phyloP scores from a whole-genome alignment of 805 yeast species.

The Saccharomycopsis capsularis region DNA sequence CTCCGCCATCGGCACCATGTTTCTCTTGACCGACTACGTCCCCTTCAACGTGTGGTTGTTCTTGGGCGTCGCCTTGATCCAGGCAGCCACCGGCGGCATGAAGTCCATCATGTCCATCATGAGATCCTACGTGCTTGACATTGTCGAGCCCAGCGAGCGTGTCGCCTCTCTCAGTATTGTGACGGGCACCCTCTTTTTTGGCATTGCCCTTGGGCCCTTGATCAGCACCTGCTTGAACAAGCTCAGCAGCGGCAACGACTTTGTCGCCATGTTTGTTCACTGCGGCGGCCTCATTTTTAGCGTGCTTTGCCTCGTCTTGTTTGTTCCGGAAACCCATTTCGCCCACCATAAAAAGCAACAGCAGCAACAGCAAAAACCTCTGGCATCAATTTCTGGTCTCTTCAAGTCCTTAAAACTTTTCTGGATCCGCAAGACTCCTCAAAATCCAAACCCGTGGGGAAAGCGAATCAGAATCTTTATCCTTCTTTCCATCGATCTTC shows the following conservation, averaged over 20 bases:
- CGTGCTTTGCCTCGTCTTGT: constrained; percentile 30
- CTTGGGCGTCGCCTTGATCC: constrained; percentile 38
- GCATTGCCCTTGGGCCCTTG: constrained; percentile 61
- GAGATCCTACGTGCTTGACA: constrained; percentile 69
- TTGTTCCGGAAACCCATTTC: constrained; percentile 50
- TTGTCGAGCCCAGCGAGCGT: constrained; percentile 55
- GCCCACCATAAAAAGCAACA: constrained; percentile 1
- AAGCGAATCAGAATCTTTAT: constrained; percentile 44
- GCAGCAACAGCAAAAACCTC: background rate
- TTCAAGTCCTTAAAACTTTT: constrained; percentile 47
- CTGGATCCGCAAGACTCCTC: constrained; percentile 32
- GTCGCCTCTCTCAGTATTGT: constrained; percentile 51
- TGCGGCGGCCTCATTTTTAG: constrained; percentile 29
- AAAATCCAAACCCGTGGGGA: constrained; percentile 31
- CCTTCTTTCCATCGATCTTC: constrained; percentile 42
- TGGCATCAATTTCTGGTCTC: constrained; percentile 10
- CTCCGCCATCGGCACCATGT: constrained; percentile 25
- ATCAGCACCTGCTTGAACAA: constrained; percentile 22
- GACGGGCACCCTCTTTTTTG: constrained; percentile 52
- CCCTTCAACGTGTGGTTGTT: constrained; percentile 29
- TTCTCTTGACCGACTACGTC: constrained; percentile 14
- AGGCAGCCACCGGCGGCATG: constrained; percentile 57
- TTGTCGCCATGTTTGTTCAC: constrained; percentile 30
- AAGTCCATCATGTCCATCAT: constrained; percentile 49
- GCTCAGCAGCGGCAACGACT: constrained; percentile 25